These are phyloP conservation scores for Colletotrichum sp. DNA, from an alignment of 2,329 filamentous ascomycete genomes.

Conservation along the genomic window DNA sequence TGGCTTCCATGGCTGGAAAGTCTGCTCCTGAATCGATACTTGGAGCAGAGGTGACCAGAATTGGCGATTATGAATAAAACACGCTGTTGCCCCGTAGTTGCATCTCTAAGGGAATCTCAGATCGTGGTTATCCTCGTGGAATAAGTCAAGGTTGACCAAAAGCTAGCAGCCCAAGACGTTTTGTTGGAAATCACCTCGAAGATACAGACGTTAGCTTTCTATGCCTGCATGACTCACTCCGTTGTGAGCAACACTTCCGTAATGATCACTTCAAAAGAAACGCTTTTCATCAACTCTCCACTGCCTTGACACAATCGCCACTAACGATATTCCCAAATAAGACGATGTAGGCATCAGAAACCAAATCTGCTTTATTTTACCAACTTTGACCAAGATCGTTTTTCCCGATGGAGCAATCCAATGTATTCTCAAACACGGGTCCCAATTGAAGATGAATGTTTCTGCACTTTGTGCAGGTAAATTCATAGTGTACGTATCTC, in stretches of 20 bases:
- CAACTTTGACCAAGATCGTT: not conserved
- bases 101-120: too few relatives aligned
- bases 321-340: rapidly evolving
- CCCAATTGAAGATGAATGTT: too few relatives aligned
- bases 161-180: too few relatives aligned
- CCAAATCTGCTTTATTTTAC: rapidly evolving
- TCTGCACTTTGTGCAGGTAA: too few relatives aligned
- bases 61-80: rapidly evolving
- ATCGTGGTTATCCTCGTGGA: too few relatives aligned
- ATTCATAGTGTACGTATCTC: not conserved
- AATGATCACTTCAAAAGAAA: not conserved
- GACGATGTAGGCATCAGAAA: not conserved
- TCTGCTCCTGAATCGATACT: rapidly evolving
- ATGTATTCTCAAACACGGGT: too few relatives aligned
- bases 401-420: too few relatives aligned
- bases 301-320: not conserved
- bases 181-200: not conserved
- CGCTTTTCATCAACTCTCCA: rapidly evolving
- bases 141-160: too few relatives aligned
- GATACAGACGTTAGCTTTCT: not conserved
- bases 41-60: not conserved
- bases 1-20: not conserved
- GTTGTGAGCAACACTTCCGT: not conserved
- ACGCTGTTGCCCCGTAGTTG: too few relatives aligned
- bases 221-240: not conserved